Evolutionary conservation across 352 stramenopile species (phyloP).

Genomic region (Phytophthora lateralis): DNA sequence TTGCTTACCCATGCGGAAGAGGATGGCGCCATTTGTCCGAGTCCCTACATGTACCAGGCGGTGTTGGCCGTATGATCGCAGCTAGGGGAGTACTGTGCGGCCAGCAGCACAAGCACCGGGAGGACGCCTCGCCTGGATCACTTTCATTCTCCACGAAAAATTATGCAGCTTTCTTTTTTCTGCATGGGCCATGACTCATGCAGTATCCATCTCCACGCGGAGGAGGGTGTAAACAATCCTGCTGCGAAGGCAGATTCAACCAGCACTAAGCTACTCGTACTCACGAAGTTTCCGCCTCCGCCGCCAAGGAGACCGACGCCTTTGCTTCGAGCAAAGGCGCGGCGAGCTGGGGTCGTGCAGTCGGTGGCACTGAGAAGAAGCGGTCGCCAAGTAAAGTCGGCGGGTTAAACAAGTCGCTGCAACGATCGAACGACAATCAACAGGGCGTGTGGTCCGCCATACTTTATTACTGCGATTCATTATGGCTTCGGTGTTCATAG

Average conservation of each 20-base stretch:
- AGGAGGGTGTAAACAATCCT: conserved; percentile 22
- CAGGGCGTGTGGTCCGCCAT: conserved; percentile 21
- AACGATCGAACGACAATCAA: conserved; percentile 27
- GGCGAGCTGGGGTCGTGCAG: conserved; percentile 4
- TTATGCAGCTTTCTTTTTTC: conserved; percentile 17
- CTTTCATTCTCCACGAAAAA: background rate
- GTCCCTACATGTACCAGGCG: conserved; percentile 17
- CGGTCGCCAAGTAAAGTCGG: conserved; percentile 11
- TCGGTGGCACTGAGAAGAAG: conserved; percentile 20
- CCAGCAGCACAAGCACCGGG: conserved; percentile 4
- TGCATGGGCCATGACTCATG: background rate
- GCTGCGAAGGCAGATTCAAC: background rate
- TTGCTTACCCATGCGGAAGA: conserved; percentile 29
- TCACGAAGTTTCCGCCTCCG: background rate
- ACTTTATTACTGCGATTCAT: conserved; percentile 18
- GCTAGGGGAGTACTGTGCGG: conserved; percentile 18
- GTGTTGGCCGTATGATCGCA: conserved; percentile 9
- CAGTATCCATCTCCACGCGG: no score
- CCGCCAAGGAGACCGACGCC: background rate
- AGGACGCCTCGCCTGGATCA: background rate
- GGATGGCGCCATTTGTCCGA: conserved; percentile 1
- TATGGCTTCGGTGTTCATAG: conserved; percentile 9
- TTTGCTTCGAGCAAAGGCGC: conserved; percentile 4
- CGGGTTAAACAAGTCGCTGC: conserved; percentile 29
- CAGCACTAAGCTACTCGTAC: background rate